These are phyloP conservation scores for Leccinum pachyderme DNA, from an alignment of 1,284 basidiomycete species.

Conservation along the genomic window DNA sequence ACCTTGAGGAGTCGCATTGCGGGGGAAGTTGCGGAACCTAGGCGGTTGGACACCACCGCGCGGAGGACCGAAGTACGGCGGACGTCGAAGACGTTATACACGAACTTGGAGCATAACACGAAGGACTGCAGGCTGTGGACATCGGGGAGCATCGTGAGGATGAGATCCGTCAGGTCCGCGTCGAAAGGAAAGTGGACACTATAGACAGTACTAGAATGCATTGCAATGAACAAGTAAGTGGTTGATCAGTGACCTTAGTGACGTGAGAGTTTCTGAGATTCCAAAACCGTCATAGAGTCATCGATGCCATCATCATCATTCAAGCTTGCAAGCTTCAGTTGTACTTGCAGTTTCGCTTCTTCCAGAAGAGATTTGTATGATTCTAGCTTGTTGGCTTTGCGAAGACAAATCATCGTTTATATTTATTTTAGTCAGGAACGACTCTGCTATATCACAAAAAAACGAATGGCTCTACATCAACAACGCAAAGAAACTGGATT, in stretches of 20 bases:
- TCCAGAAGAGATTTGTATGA: no score
- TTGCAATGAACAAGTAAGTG: background rate
- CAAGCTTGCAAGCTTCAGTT: no score
- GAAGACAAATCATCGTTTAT: no score
- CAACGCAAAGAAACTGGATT: background rate
- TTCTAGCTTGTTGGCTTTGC: no score
- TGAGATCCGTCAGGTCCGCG: conserved; percentile 32
- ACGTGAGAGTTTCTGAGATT: no score
- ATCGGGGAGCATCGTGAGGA: conserved; percentile 32
- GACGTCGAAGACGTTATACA: conserved; percentile 34
- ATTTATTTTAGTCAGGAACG: no score
- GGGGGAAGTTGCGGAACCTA: conserved; percentile 33
- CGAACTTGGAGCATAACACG: conserved; percentile 32
- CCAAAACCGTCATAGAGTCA: no score
- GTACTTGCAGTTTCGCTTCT: no score
- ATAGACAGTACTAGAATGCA: background rate
- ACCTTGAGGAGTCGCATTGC: conserved; percentile 32
- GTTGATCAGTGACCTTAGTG: no score
- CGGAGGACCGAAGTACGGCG: conserved; percentile 34
- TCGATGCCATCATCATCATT: no score
- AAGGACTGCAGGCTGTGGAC: conserved; percentile 28
- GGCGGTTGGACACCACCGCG: conserved; percentile 35
- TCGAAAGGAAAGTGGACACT: conserved; percentile 6
- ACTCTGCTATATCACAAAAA: no score
- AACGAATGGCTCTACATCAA: conserved; percentile 1